Evolutionary conservation across 2,329 filamentous ascomycete species (phyloP), one percentile per base, ranked within the genome.

Genomic region (Aschersonia sp.): DNA sequence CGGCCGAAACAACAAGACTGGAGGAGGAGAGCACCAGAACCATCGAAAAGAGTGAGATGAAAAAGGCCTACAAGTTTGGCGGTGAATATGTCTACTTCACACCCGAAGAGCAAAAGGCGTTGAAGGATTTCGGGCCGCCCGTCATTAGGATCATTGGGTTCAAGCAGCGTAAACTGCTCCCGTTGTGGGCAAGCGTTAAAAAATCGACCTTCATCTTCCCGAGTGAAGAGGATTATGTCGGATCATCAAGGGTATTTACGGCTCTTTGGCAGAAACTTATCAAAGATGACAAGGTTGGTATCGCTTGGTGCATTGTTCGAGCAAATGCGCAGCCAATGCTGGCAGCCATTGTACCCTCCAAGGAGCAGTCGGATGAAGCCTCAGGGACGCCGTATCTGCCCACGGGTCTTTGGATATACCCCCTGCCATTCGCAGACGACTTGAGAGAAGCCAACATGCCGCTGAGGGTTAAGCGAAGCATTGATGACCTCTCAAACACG

Each of bases 21-120:
- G 83, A 87, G 4, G 85, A 88, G 51, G 87, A 94, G 55, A 89
- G 81, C 20, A 78, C 83, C 2, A 75, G 82, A 40, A 78, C 80
- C 0, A 80, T 97, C 1, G 83, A 94, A 52, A 89, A 89, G 55
- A 68, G 68, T 3, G 89, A 97, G 57, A 77, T 94, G 28, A 84
- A 84, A 50, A 96, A 92, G 64, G 92, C 91, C 0, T 98, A 92
- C 71, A 96, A 92, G 57, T 97, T 97, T 59, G 92, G 91, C 9
- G 89, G 88, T 40, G 87, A 94, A 54, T 88, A 88, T 45, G 79
- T 98, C 44, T 77, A 84, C 45, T 98, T 98, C 61, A 82, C 82
- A 0, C 76, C 82, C 1, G 89, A 96, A 35, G 91, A 98, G 61
- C 80, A 91, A 51, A 83, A 82, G 50, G 69, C 75, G 28, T 73